phyloP scores from a whole-genome alignment of 2,329 filamentous ascomycete species.

The Arachnomyces sp. region DNA sequence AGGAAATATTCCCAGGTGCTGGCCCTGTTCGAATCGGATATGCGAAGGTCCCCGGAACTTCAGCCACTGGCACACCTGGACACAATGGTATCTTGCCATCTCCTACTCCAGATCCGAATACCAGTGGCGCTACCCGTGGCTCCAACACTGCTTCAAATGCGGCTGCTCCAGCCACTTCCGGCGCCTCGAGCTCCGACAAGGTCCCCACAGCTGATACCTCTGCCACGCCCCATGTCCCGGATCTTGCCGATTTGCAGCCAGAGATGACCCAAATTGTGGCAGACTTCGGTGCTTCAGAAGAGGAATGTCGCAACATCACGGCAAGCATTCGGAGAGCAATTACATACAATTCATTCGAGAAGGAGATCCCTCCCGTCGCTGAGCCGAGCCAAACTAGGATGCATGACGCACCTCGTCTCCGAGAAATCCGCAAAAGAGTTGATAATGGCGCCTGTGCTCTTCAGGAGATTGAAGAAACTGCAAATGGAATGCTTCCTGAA shows the following conservation, averaged over 20 bases:
- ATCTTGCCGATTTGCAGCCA: conserved; percentile 66
- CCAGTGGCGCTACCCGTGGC: conserved; percentile 21
- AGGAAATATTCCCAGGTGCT: conserved; percentile 95
- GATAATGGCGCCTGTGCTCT: conserved; percentile 86
- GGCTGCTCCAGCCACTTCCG: conserved; percentile 14
- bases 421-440: conserved; percentile 94
- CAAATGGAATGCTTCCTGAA: conserved; percentile 89
- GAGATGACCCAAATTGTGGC: conserved; percentile 81
- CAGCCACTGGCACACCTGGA: conserved; percentile 70
- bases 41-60: conserved; percentile 87
- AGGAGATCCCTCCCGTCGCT: conserved; percentile 81
- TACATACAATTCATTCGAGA: conserved; percentile 60
- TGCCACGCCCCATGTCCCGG: conserved; percentile 51
- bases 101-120: conserved; percentile 80
- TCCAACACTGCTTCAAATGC: conserved; percentile 5
- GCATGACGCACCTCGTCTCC: conserved; percentile 87
- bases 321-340: conserved; percentile 70
- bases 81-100: conserved; percentile 82
- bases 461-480: conserved; percentile 85
- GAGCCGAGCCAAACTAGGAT: conserved; percentile 84
- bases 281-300: conserved; percentile 77
- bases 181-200: conserved; percentile 23
- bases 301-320: conserved; percentile 67
- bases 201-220: conserved; percentile 26
- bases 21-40: conserved; percentile 94